Base-by-base conservation (phyloP, 768 basidiomycete species). In the Tylopilus sp. region DNA sequence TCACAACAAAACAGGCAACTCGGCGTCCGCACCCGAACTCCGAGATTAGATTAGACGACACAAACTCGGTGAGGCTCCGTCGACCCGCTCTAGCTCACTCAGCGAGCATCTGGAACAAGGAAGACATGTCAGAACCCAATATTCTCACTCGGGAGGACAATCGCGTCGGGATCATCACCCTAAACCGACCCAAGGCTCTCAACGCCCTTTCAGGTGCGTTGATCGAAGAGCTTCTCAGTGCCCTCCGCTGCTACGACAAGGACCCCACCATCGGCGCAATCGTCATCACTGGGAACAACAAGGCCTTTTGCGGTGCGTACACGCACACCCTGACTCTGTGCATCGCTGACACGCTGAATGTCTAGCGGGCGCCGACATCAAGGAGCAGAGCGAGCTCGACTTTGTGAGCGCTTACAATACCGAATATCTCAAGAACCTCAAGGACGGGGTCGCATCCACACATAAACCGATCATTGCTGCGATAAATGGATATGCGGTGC, bases 401-500 rank as follows among this genome's bases (percentile, higher is more conserved):
- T 76, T 79, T 50, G 67, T 77, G 30, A 61, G 71, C 28, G 76
- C 73, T 15, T 79, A 79, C 66, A 71, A 63, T 40, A 53, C 54
- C 15, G 73, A 77, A 56, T 80, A 79, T 57, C 71, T 81, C 42
- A 56, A 55, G 50, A 70, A 71, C 35, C 64, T 73, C 39, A 78
- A 76, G 68, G 71, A 72, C n/a, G 66, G 71, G 38, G 64, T 82
- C n/a, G 61, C 68, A 7, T 58, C 61, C 13, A 78, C 87, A 47
- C 81, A 85, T 61, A 98, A 97, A 65, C 95, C 95, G 3, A 83
- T 97, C 60, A 88, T 98, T 48, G 94, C 90, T 36, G 95, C 94
- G 9, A 89, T 98, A 46, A 91, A 88, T 67, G 95, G 95, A 12
- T 95, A 85, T 63, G 92, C 93, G 39, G 88, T 89, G 64, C 48